phyloP scores from a whole-genome alignment of 768 basidiomycete species.

The Lactarius deliciosus region DNA sequence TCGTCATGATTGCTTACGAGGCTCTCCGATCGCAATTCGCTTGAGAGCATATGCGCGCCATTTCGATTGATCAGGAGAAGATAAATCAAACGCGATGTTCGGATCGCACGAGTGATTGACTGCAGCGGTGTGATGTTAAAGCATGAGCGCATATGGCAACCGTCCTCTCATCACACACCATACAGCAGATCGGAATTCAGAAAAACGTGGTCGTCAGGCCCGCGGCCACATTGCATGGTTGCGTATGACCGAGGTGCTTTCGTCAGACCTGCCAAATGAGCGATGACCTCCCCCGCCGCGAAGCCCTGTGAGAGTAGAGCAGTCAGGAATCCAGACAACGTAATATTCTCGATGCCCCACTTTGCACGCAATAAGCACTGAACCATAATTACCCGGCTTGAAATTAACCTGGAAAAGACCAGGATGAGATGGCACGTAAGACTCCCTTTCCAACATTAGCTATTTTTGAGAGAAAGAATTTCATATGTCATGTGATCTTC shows the following conservation, averaged over 20 bases:
- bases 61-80: slow-evolving; percentile 40
- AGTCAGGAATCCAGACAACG: background rate
- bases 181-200: slow-evolving; percentile 62
- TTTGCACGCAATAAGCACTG: slow-evolving; percentile 39
- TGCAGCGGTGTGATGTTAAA: slow-evolving; percentile 25
- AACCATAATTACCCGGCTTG: slow-evolving; percentile 39
- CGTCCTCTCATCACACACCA: slow-evolving; percentile 39
- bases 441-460: background rate
- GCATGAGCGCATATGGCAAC: background rate
- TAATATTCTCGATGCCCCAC: slow-evolving; percentile 27
- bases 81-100: slow-evolving; percentile 54
- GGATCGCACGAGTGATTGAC: slow-evolving; percentile 67
- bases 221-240: slow-evolving; percentile 52
- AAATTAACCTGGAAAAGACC: slow-evolving; percentile 41
- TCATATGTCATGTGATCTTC: background rate
- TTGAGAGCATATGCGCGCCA: slow-evolving; percentile 53
- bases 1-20: slow-evolving; percentile 41
- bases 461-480: background rate
- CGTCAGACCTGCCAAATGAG: slow-evolving; percentile 37
- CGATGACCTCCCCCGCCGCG: slow-evolving; percentile 41
- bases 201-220: slow-evolving; percentile 49
- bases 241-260: slow-evolving; percentile 46
- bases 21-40: slow-evolving; percentile 39
- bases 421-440: slow-evolving; percentile 39
- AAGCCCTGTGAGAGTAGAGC: slow-evolving; percentile 36